Conservation (phyloP, 208 protist species). For the Acanthamoeba royreba region DNA sequence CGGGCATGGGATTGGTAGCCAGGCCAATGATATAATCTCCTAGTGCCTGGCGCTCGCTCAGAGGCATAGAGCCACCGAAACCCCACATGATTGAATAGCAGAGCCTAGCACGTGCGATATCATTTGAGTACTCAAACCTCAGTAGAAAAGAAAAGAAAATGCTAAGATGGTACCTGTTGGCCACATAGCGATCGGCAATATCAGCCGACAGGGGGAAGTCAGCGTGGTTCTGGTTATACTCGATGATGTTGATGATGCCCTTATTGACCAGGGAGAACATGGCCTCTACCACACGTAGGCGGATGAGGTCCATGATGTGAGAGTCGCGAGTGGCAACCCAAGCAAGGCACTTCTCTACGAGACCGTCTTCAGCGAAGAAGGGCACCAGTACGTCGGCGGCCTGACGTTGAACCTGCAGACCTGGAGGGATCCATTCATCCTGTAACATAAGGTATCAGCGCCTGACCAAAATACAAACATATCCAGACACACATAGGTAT, state of each 20-base stretch:
- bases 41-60: constrained; percentile 69
- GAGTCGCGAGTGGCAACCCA: constrained; percentile 72
- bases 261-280: constrained; percentile 91
- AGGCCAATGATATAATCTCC: background rate
- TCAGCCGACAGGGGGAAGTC: constrained; percentile 80
- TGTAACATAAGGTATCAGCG: too few species aligned
- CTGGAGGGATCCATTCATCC: constrained; percentile 14
- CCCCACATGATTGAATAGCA: constrained; percentile 94
- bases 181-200: constrained; percentile 79
- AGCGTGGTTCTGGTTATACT: constrained; percentile 85
- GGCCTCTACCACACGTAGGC: constrained; percentile 87
- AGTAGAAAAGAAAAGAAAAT: too few species aligned
- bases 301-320: constrained; percentile 94
- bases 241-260: constrained; percentile 86
- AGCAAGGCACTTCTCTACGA: constrained; percentile 84
- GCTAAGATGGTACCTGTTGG: too few species aligned
- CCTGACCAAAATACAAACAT: too few species aligned
- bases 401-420: constrained; percentile 84
- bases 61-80: constrained; percentile 81
- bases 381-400: constrained; percentile 83
- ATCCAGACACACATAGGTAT: too few species aligned
- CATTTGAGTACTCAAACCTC: too few species aligned
- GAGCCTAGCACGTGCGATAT: too few species aligned
- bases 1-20: background rate
- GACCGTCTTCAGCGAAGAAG: constrained; percentile 84